Conservation (phyloP, 345 rosid genomes). For the Streptanthus diversifolius region DNA sequence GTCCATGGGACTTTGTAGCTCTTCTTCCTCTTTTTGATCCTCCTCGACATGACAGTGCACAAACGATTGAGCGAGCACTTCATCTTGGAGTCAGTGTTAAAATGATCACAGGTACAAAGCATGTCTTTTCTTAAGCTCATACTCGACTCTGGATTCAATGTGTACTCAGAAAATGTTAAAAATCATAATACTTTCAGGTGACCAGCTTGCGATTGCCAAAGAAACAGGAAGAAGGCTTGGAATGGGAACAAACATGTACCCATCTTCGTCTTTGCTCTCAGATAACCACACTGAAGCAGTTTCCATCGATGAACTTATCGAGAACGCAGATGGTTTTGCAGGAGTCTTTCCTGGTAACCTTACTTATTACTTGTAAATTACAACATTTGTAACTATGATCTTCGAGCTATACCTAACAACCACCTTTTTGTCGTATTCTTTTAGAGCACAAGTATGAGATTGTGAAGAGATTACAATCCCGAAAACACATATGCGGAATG, state of each 20-base stretch:
- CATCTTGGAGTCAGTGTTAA: constrained; percentile 64
- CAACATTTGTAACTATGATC: constrained; percentile 3
- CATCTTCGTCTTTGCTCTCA: constrained; percentile 49
- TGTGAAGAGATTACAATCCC: constrained; percentile 46
- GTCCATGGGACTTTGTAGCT: constrained; percentile 72
- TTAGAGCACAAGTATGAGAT: constrained; percentile 61
- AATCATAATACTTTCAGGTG: constrained; percentile 35
- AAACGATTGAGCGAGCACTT: constrained; percentile 58
- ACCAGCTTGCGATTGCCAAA: constrained; percentile 62
- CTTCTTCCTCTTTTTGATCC: constrained; percentile 71
- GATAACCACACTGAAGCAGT: constrained; percentile 33
- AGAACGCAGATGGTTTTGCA: constrained; percentile 53
- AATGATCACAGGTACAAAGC: constrained; percentile 54
- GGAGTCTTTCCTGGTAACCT: constrained; percentile 56
- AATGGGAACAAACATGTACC: constrained; percentile 91
- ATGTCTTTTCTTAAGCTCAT: neutral
- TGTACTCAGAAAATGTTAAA: neutral
- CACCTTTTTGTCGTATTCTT: neutral
- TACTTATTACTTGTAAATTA: neutral
- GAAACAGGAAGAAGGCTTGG: constrained; percentile 69
- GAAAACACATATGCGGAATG: constrained; percentile 59
- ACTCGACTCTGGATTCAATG: neutral
- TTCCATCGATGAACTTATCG: constrained; percentile 46
- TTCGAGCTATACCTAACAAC: neutral
- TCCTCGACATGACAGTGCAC: constrained; percentile 56